phyloP scores from a whole-genome alignment of 495 filamentous ascomycete genomes.

The Penicillium canariense region DNA sequence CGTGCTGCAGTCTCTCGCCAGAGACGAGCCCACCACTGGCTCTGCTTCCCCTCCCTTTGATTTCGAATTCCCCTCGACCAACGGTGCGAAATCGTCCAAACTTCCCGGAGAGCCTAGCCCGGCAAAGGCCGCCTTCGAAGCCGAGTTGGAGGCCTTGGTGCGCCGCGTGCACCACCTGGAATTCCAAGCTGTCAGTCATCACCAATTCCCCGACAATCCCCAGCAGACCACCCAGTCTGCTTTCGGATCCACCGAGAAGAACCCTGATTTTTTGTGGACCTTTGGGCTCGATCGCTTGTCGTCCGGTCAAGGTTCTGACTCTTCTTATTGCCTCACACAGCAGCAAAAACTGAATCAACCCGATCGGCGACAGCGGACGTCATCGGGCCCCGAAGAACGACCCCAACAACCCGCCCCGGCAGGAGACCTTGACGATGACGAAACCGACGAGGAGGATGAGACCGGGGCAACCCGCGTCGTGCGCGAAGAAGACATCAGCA shows the following conservation, averaged over 20 bases:
- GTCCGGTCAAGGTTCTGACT: constrained; percentile 41
- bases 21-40: constrained; percentile 40
- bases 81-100: constrained; percentile 46
- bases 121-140: constrained; percentile 67
- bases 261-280: constrained; percentile 37
- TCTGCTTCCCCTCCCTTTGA: constrained; percentile 43
- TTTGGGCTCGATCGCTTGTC: constrained; percentile 42
- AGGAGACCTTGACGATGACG: constrained; percentile 40
- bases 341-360: constrained; percentile 39
- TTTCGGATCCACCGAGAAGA: constrained; percentile 46
- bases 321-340: constrained; percentile 39
- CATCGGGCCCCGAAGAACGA: constrained; percentile 23
- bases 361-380: constrained; percentile 25
- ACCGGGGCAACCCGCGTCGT: constrained; percentile 42
- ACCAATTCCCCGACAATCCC: constrained; percentile 61
- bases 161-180: constrained; percentile 68
- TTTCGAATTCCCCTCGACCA: constrained; percentile 35
- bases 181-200: constrained; percentile 58
- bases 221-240: constrained; percentile 54
- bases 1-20: constrained; percentile 62
- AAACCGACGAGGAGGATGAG: constrained; percentile 44
- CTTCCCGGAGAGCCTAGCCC: constrained; percentile 63
- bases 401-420: constrained; percentile 27
- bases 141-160: constrained; percentile 66
- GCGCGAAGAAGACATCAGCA: constrained; percentile 68